Conservation (phyloP, 208 protist genomes). For the Trypanosomatidae sp. region DNA sequence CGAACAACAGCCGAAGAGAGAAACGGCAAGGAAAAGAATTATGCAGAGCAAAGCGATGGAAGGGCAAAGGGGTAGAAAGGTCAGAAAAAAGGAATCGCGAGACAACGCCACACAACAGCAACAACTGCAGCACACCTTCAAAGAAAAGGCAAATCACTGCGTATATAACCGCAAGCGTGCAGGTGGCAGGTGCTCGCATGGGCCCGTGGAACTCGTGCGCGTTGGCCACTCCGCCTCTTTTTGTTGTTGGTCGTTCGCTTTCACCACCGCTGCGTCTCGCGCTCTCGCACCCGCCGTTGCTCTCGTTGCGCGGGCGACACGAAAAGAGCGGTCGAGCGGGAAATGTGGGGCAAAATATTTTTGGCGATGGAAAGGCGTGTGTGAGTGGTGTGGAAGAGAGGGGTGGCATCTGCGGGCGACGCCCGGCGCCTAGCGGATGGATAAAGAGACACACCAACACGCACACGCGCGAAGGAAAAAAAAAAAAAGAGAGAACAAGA, state of each 20-base stretch:
- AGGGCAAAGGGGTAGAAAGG: neutral
- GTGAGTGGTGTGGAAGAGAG: neutral
- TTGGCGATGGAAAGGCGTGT: neutral
- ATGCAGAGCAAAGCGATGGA: too few relatives aligned
- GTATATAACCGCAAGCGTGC: neutral
- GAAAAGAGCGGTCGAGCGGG: neutral
- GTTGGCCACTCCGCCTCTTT: neutral
- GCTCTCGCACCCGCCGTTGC: neutral
- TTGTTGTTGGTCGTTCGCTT: neutral
- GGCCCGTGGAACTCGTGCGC: neutral
- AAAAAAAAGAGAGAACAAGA: neutral
- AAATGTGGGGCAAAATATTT: neutral
- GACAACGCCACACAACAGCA: neutral
- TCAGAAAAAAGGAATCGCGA: neutral
- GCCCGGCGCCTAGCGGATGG: neutral
- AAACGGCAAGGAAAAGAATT: neutral
- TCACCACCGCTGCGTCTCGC: neutral
- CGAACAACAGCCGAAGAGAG: neutral
- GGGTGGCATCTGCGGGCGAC: neutral
- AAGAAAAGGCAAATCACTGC: neutral
- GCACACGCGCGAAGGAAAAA: neutral
- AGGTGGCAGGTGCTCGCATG: neutral
- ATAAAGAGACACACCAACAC: neutral
- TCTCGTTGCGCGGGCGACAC: neutral
- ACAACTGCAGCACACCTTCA: neutral